Percentiles rank a stretch among this genome's conserved stretches.
Conservation (phyloP, 495 filamentous ascomycete genomes). For the Lasiosphaeria miniovina region DNA sequence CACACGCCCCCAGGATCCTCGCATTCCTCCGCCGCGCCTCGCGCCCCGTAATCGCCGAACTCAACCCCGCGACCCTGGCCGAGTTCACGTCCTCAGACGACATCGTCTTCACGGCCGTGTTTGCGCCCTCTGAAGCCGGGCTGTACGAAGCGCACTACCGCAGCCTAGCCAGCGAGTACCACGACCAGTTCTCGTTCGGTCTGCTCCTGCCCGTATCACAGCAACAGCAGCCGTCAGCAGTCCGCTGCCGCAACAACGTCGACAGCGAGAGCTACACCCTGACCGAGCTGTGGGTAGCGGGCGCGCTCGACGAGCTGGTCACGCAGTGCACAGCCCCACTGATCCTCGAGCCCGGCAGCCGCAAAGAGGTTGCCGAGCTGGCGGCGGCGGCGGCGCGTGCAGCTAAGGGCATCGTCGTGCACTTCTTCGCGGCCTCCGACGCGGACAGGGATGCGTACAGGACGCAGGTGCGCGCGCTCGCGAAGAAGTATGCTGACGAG, state of each 20-base stretch:
- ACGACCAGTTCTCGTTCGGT: slow-evolving; percentile 40
- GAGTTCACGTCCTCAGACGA: slow-evolving; percentile 37
- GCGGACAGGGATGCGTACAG: slow-evolving; percentile 27
- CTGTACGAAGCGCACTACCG: slow-evolving; percentile 20
- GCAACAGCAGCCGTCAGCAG: slow-evolving; percentile 16
- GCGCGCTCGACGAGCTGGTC: slow-evolving; percentile 35
- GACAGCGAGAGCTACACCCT: slow-evolving; percentile 35
- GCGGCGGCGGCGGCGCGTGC: slow-evolving; percentile 16
- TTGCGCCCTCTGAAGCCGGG: slow-evolving; percentile 26
- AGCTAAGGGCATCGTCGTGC: slow-evolving; percentile 39
- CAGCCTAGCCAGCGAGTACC: slow-evolving; percentile 31
- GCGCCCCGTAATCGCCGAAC: slow-evolving; percentile 29
- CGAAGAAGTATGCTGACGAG: slow-evolving; percentile 43
- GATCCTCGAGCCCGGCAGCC: slow-evolving; percentile 39
- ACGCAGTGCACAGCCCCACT: slow-evolving; percentile 29
- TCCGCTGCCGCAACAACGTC: slow-evolving; percentile 37
- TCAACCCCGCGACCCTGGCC: slow-evolving; percentile 23
- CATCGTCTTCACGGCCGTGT: slow-evolving; percentile 35
- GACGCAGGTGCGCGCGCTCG: slow-evolving; percentile 33
- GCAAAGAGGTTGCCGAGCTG: slow-evolving; percentile 34
- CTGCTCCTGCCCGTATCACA: slow-evolving; percentile 16
- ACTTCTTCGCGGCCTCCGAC: slow-evolving; percentile 34
- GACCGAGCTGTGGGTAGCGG: slow-evolving; percentile 29
- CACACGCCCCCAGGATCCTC: slow-evolving; percentile 28
- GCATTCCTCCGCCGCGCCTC: slow-evolving; percentile 35